A percentile compares a stretch with the other conserved stretches of the same genome.
Conservation (phyloP, 2,329 filamentous ascomycete genomes). For the Alternaria consortialis region DNA sequence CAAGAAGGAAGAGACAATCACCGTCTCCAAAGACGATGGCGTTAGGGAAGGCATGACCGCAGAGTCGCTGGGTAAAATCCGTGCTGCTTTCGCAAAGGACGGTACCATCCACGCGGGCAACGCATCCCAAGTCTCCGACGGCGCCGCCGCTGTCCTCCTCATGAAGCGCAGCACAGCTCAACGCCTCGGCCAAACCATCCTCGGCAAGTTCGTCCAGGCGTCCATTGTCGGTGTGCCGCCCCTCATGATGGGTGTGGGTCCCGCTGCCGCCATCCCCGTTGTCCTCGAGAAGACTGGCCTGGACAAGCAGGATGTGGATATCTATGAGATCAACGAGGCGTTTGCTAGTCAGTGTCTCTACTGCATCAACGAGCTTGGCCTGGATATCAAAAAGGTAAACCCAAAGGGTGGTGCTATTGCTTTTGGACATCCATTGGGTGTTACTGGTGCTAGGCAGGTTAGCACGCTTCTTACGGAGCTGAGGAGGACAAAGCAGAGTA, state of each 20-base stretch:
- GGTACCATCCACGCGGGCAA: conserved; percentile 97
- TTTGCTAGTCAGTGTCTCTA: conserved; percentile 95
- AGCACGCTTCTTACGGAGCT: conserved; percentile 92
- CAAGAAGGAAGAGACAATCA: conserved; percentile 82
- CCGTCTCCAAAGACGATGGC: conserved; percentile 86
- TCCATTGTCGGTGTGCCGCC: conserved; percentile 89
- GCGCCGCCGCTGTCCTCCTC: conserved; percentile 90
- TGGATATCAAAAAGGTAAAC: conserved; percentile 89
- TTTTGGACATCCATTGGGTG: conserved; percentile 93
- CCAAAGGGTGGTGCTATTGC: conserved; percentile 97
- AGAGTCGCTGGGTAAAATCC: conserved; percentile 90
- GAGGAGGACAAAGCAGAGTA: conserved; percentile 80
- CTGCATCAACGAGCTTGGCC: conserved; percentile 86
- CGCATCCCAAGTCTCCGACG: conserved; percentile 91
- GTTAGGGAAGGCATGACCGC: conserved; percentile 84
- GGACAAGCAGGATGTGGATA: conserved; percentile 84
- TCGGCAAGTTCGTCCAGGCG: conserved; percentile 91
- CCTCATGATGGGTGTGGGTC: conserved; percentile 93
- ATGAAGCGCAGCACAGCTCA: conserved; percentile 95
- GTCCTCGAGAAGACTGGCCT: conserved; percentile 89
- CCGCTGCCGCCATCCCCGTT: conserved; percentile 94
- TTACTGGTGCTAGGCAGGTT: conserved; percentile 92
- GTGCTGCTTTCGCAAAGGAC: conserved; percentile 87
- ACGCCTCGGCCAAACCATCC: conserved; percentile 83
- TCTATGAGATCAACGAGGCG: conserved; percentile 99